phyloP scores from a whole-genome alignment of 2,329 filamentous ascomycete species.

The Fusarium acutatum region DNA sequence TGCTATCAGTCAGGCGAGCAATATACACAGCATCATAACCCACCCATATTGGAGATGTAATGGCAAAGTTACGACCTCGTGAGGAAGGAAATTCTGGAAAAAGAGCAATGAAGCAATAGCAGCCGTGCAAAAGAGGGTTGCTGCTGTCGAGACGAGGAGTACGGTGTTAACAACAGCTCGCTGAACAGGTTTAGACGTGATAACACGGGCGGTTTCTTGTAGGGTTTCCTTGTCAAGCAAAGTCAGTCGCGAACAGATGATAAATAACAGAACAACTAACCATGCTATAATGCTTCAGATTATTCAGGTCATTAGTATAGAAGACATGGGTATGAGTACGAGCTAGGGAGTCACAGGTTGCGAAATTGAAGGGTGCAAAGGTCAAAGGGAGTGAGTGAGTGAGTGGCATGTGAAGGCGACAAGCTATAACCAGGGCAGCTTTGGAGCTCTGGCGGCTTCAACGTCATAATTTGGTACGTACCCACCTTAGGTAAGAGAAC shows the following conservation, averaged over 20 bases:
- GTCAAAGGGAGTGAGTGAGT: constrained; percentile 2
- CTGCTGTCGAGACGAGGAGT: constrained; percentile 54
- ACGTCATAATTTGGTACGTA: constrained; percentile 38
- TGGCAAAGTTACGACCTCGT: constrained; percentile 61
- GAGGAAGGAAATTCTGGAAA: constrained; percentile 65
- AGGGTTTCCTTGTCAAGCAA: constrained; percentile 45
- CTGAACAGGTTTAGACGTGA: constrained; percentile 62
- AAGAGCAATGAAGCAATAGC: constrained; percentile 61
- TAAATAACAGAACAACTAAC: constrained; percentile 11
- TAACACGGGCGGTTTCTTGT: constrained; percentile 48
- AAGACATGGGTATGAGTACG: constrained; percentile 3
- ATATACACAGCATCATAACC: constrained; percentile 40
- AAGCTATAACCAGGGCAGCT: background rate
- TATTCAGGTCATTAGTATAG: constrained; percentile 5
- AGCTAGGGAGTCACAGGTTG: background rate
- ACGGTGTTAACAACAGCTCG: constrained; percentile 58
- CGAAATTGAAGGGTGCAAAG: constrained; percentile 7
- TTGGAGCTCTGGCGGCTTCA: constrained; percentile 23
- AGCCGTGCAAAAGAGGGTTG: constrained; percentile 57
- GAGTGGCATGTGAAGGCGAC: constrained; percentile 37
- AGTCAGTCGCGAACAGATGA: constrained; percentile 1
- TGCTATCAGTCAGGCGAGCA: constrained; percentile 15
- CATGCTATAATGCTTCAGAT: constrained; percentile 14
- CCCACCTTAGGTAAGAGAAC: background rate
- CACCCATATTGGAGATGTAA: constrained; percentile 69